A percentile compares a stretch with the other conserved stretches of the same genome.
Conservation (phyloP, 2,329 filamentous ascomycete genomes). For the Xylaria sp. region DNA sequence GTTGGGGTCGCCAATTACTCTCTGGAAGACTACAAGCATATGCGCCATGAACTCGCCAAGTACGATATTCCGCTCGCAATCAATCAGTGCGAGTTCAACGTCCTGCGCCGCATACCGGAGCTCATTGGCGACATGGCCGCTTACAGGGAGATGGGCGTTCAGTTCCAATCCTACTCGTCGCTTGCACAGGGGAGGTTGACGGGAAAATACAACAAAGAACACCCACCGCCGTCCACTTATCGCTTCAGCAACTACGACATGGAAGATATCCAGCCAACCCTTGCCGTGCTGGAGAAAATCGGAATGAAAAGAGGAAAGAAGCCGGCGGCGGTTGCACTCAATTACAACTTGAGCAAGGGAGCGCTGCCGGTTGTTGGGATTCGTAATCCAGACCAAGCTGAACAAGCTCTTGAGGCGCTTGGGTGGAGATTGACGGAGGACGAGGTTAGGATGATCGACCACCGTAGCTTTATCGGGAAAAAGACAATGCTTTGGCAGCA, state of each 20-base stretch:
- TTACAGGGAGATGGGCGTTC: slow-evolving; percentile 5
- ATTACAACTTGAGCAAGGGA: slow-evolving; percentile 18
- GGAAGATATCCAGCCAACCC: slow-evolving; percentile 8
- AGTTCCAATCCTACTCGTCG: slow-evolving; percentile 20
- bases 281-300: slow-evolving; percentile 1
- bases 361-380: slow-evolving; percentile 12
- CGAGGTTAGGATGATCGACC: slow-evolving; percentile 10
- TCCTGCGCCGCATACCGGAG: slow-evolving; percentile 7
- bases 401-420: slow-evolving; percentile 3
- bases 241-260: slow-evolving; percentile 21
- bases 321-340: slow-evolving; percentile 3
- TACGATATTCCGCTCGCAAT: slow-evolving; percentile 6
- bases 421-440: slow-evolving; percentile 13
- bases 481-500: slow-evolving; percentile 20
- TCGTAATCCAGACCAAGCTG: neutral
- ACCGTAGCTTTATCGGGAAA: slow-evolving; percentile 5
- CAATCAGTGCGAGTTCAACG: slow-evolving; percentile 14
- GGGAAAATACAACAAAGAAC: slow-evolving; percentile 2
- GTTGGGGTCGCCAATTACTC: slow-evolving; percentile 23
- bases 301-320: neutral
- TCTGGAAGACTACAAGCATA: neutral
- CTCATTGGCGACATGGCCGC: neutral
- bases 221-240: slow-evolving; percentile 8
- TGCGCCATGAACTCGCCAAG: slow-evolving; percentile 10
- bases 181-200: slow-evolving; percentile 13